phyloP scores from a whole-genome alignment of 2,329 filamentous ascomycete genomes.

The Penicillium sumatraense region DNA sequence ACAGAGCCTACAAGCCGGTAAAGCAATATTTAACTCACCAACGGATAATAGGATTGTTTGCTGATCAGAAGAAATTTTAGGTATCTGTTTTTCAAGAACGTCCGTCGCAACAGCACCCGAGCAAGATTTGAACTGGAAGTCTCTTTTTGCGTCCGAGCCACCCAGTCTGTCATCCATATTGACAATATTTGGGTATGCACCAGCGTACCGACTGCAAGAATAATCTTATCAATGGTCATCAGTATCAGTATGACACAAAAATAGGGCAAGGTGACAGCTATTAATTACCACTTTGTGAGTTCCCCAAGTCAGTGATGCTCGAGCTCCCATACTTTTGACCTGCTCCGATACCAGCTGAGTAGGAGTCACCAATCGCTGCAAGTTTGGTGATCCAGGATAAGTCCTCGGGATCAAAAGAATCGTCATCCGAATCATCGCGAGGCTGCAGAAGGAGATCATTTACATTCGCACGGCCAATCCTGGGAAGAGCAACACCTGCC shows the following conservation, averaged over 20 bases:
- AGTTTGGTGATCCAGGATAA: not conserved
- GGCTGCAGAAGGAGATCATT: too few relatives aligned
- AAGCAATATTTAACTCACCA: not conserved
- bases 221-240: too few relatives aligned
- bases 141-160: not conserved
- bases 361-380: not conserved
- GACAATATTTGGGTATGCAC: not conserved
- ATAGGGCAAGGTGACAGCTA: too few relatives aligned
- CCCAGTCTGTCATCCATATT: not conserved
- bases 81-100: not conserved
- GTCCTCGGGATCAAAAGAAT: not conserved
- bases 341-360: not conserved
- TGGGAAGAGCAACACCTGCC: too few relatives aligned
- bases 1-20: too few relatives aligned
- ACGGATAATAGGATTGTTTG: not conserved
- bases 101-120: not conserved
- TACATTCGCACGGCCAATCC: too few relatives aligned
- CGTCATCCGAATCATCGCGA: not conserved
- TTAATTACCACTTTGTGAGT: too few relatives aligned
- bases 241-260: too few relatives aligned
- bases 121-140: not conserved
- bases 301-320: too few relatives aligned
- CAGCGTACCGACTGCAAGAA: not conserved
- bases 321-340: too few relatives aligned
- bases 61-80: not conserved